Conservation (phyloP, 805 yeast genomes). For the Hanseniaspora lindneri region DNA sequence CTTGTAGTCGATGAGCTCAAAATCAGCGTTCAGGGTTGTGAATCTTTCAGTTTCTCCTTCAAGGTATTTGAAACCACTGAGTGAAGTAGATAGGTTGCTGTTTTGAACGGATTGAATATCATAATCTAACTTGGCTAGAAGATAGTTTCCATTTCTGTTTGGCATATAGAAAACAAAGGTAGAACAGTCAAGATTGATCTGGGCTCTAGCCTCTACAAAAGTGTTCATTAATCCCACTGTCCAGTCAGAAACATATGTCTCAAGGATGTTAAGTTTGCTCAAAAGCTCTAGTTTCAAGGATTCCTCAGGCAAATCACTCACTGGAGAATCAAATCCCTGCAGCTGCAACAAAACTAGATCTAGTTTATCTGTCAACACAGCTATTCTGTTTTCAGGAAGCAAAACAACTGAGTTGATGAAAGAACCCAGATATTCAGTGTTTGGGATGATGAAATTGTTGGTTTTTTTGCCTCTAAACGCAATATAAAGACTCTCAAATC, state of each 20-base stretch:
- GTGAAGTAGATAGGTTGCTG: background rate
- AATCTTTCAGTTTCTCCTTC: background rate
- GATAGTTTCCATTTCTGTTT: background rate
- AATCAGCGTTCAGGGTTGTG: background rate
- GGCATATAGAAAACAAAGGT: background rate
- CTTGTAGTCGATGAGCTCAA: background rate
- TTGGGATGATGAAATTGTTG: background rate
- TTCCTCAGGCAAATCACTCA: background rate
- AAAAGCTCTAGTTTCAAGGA: background rate
- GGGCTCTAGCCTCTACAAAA: background rate
- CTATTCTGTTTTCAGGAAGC: background rate
- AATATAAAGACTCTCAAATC: background rate
- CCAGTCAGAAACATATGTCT: background rate
- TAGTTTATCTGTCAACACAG: background rate
- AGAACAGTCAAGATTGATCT: background rate
- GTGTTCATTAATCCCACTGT: background rate
- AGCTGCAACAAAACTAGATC: background rate
- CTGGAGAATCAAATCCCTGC: background rate
- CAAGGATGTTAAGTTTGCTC: background rate
- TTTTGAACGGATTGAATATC: conserved; percentile 7
- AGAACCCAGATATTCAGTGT: background rate
- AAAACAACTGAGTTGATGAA: background rate
- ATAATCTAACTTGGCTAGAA: background rate
- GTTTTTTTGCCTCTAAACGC: background rate
- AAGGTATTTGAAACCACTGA: background rate